Conservation (phyloP, 2,329 filamentous ascomycete genomes). For the Hypocreales sp. region DNA sequence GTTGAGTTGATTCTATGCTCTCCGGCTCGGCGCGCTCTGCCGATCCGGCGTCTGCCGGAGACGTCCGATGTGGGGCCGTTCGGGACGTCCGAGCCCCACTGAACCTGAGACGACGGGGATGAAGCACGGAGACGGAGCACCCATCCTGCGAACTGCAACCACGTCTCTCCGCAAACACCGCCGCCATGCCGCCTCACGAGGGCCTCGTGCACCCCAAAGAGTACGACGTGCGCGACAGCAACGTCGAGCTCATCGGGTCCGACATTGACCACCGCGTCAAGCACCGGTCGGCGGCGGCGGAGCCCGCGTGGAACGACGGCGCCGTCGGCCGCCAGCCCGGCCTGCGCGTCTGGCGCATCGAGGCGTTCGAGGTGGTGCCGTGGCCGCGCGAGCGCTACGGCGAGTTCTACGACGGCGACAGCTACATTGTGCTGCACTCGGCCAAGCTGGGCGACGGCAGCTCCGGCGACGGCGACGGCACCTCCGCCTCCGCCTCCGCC, state of each 20-base stretch:
- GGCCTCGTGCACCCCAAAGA: slow-evolving; percentile 47
- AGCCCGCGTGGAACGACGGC: slow-evolving; percentile 52
- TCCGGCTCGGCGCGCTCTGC: no score
- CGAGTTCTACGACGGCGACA: slow-evolving; percentile 51
- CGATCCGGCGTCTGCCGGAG: no score
- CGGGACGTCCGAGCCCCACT: no score
- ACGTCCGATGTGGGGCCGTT: no score
- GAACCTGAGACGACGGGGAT: no score
- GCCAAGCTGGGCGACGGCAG: slow-evolving; percentile 31
- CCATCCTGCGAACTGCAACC: no score
- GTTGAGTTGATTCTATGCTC: no score
- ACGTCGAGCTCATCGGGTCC: slow-evolving; percentile 48
- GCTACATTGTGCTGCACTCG: slow-evolving; percentile 49
- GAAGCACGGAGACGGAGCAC: no score
- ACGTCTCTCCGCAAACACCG: no score
- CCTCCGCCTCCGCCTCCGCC: no score
- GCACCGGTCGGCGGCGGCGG: slow-evolving; percentile 46
- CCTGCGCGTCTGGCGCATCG: slow-evolving; percentile 49
- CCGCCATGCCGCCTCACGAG: slow-evolving; percentile 46
- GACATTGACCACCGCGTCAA: slow-evolving; percentile 54
- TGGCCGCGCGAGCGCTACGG: slow-evolving; percentile 43
- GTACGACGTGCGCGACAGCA: slow-evolving; percentile 54
- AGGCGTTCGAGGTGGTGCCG: slow-evolving; percentile 47
- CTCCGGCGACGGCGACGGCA: slow-evolving; percentile 18
- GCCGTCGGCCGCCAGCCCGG: slow-evolving; percentile 35